Evolutionary conservation across 306 rosid genomes (phyloP).

Genomic region (Vicia faba): DNA sequence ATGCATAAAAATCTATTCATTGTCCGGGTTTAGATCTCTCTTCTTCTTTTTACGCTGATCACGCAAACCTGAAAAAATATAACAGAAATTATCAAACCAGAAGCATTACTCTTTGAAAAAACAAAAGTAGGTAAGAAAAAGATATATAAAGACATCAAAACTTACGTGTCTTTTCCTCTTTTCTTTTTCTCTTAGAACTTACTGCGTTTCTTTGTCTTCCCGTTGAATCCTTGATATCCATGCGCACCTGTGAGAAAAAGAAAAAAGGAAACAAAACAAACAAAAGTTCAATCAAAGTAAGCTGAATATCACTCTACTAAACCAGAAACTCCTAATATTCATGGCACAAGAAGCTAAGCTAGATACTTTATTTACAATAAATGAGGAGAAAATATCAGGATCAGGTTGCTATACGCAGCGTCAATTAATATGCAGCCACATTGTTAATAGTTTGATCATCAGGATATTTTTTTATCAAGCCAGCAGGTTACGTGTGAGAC

Average conservation of each 20-base stretch:
- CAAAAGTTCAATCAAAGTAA: slow-evolving; percentile 5
- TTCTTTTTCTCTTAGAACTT: slow-evolving; percentile 65
- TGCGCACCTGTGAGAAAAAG: slow-evolving; percentile 72
- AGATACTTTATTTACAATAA: too few species aligned
- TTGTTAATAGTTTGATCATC: too few species aligned
- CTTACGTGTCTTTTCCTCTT: slow-evolving; percentile 74
- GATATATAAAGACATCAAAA: not conserved
- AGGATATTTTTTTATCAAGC: too few species aligned
- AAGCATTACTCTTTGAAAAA: too few species aligned
- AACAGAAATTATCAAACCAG: not conserved
- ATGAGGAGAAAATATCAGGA: not conserved
- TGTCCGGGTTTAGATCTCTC: slow-evolving; percentile 47
- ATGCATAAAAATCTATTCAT: slow-evolving; percentile 32
- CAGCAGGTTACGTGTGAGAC: too few species aligned
- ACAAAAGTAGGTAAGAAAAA: not conserved
- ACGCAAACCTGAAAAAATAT: slow-evolving; percentile 60
- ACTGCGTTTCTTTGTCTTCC: slow-evolving; percentile 57
- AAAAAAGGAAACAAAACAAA: too few species aligned
- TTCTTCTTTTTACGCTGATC: slow-evolving; percentile 75
- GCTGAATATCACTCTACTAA: slow-evolving; percentile 1
- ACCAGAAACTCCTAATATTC: slow-evolving; percentile 10
- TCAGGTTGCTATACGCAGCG: too few species aligned
- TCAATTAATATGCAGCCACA: too few species aligned
- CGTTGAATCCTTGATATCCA: slow-evolving; percentile 56
- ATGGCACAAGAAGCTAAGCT: not conserved